Base-by-base conservation (phyloP, 2,329 filamentous ascomycete species). In the Amphichorda felina region DNA sequence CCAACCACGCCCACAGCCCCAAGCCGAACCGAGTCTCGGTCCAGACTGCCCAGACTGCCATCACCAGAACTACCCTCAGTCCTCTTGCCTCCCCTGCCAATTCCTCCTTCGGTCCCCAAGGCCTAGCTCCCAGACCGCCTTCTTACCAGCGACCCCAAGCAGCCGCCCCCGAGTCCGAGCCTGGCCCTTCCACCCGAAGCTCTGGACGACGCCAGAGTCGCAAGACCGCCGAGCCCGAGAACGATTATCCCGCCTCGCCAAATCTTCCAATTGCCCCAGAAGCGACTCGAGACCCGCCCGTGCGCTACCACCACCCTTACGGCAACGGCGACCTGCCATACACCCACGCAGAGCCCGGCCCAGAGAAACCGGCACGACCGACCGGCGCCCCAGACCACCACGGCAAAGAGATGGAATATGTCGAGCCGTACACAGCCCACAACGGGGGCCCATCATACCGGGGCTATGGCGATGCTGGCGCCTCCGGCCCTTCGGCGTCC, bases 111-210 rank as follows among this genome's bases (percentile, higher is more conserved):
- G 56, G 56, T 31, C 60, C 54, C 37, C 59, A 66, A 44, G 72
- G 71, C 18, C 61, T 77, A 41, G 67, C 72, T 45, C 72, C 74
- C 35, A 66, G 72, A 38, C 74, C 75, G 27, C 61, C 70, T n/a
- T 75, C 73, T 2, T 63, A 71, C 38, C 64, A 68, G 38, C 69
- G 68, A 16, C 27, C 37, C 16, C 28, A n/a, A n/a, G n/a, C 27
- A 13, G 22, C 19, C 15, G 21, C 10, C 11, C n/a, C 33, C 11
- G 26, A 34, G 8, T 22, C 21, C 27, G 33, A 22, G 7, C 11
- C 7, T 17, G 29, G 32, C n/a, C 53, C 32, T 57, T 57, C 36
- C 63, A 69, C 35, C 55, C 59, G 66, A 40, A 66, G 56, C 46
- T 57, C 60, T 41, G 59, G 61, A 36, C 55, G 58, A 32, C 46